These are phyloP conservation scores for Sphagnum contortum DNA, from an alignment of 225 moss, liverwort and hornwort genomes.

Conservation along the genomic window DNA sequence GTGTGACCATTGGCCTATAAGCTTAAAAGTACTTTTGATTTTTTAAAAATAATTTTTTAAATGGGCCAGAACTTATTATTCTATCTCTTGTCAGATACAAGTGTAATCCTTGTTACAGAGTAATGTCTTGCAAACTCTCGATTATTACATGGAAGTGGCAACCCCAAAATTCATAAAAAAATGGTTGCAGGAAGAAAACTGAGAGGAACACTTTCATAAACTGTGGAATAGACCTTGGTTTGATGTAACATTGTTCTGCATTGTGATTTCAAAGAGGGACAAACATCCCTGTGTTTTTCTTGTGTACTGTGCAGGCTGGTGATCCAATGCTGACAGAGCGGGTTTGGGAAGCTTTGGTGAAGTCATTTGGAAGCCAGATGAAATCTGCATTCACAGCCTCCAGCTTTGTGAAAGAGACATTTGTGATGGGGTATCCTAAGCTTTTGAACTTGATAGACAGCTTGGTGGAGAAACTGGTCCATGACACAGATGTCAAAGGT, in stretches of 20 bases:
- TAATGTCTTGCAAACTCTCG: slow-evolving; percentile 6
- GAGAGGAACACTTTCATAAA: too few relatives aligned
- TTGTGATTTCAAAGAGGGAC: too few relatives aligned
- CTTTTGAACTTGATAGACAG: slow-evolving; percentile 79
- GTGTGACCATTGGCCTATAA: background rate
- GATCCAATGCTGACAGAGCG: slow-evolving; percentile 87
- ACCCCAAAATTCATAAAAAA: slow-evolving; percentile 1
- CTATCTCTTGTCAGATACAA: background rate
- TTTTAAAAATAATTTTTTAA: background rate
- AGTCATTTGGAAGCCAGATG: slow-evolving; percentile 88
- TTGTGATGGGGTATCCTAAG: slow-evolving; percentile 91
- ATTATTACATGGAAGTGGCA: slow-evolving; percentile 7
- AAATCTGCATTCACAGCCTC: slow-evolving; percentile 95
- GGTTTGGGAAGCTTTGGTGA: slow-evolving; percentile 90
- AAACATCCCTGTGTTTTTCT: background rate
- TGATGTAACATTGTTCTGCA: too few relatives aligned
- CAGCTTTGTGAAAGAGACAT: slow-evolving; percentile 89
- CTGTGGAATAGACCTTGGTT: too few relatives aligned
- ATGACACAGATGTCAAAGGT: slow-evolving; percentile 90
- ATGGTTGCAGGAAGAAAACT: slow-evolving; percentile 5
- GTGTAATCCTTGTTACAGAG: slow-evolving; percentile 4
- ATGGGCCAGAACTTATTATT: background rate
- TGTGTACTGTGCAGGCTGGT: slow-evolving; percentile 43
- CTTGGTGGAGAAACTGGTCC: slow-evolving; percentile 65
- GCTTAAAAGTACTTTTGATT: background rate